Evolutionary conservation across 1,139 yeast species (phyloP).

Genomic region (Lodderomyces parapsilosis): DNA sequence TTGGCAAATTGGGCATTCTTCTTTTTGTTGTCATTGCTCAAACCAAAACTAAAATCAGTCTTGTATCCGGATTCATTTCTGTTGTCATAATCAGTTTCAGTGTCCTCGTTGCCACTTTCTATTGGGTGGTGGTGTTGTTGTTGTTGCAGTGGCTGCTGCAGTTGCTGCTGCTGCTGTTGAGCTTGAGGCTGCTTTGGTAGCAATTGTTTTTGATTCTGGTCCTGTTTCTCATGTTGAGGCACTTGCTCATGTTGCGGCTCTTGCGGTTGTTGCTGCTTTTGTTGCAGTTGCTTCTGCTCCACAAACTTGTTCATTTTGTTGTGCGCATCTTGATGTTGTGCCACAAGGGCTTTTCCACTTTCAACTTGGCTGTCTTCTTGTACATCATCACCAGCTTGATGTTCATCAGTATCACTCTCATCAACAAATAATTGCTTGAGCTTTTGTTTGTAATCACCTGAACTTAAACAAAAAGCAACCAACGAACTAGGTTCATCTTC

Average conservation of each 20-base stretch:
- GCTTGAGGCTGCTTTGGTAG: not conserved
- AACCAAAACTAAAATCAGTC: conserved; percentile 9
- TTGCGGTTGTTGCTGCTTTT: not conserved
- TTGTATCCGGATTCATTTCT: not conserved
- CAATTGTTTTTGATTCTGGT: not conserved
- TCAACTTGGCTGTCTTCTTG: not conserved
- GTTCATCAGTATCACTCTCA: conserved; percentile 18
- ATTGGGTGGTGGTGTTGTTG: too few relatives aligned
- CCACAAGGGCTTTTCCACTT: not conserved
- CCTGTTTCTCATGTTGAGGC: conserved; percentile 4
- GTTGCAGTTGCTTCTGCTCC: not conserved
- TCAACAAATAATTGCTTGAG: conserved; percentile 42
- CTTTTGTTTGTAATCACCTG: conserved; percentile 76
- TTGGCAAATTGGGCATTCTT: conserved; percentile 40
- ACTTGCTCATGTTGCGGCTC: conserved; percentile 12
- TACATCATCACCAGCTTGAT: conserved; percentile 6
- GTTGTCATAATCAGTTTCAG: conserved; percentile 3
- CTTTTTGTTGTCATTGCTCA: conserved; percentile 30
- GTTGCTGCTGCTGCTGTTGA: conserved; percentile 6
- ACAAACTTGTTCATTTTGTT: not conserved
- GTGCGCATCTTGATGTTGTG: not conserved
- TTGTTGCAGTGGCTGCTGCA: too few relatives aligned
- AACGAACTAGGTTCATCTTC: conserved; percentile 97
- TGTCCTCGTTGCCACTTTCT: conserved; percentile 11
- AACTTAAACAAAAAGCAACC: conserved; percentile 87